Conservation (phyloP, 192 early-diverging fungal species). For the Mortierella antarctica region DNA sequence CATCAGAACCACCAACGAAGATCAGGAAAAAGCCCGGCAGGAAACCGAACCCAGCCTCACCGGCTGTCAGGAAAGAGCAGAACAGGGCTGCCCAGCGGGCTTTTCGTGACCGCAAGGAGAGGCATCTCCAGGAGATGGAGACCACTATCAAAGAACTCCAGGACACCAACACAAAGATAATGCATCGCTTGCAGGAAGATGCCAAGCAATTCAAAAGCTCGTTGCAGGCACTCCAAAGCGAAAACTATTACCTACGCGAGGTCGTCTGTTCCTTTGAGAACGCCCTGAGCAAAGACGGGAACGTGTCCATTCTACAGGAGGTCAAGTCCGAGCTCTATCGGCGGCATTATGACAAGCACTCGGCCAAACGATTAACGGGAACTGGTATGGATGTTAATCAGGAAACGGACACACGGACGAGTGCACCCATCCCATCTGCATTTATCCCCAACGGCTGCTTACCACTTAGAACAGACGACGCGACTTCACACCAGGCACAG, state of each 20-base stretch:
- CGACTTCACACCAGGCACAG: not conserved
- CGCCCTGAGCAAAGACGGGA: slow-evolving; percentile 34
- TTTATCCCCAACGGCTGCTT: slow-evolving; percentile 10
- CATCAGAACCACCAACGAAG: slow-evolving; percentile 45
- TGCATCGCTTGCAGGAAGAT: slow-evolving; percentile 39
- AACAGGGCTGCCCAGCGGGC: slow-evolving; percentile 91
- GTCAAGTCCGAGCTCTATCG: slow-evolving; percentile 49
- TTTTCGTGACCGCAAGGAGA: slow-evolving; percentile 87
- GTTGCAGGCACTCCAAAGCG: slow-evolving; percentile 49
- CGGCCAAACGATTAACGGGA: slow-evolving; percentile 7
- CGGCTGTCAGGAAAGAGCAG: slow-evolving; percentile 74
- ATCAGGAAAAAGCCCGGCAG: slow-evolving; percentile 65
- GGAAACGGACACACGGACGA: not conserved
- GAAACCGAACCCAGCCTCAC: slow-evolving; percentile 68
- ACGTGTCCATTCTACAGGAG: slow-evolving; percentile 31
- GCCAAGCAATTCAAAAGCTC: slow-evolving; percentile 26
- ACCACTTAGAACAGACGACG: not conserved
- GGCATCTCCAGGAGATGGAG: slow-evolving; percentile 80
- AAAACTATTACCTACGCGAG: slow-evolving; percentile 59
- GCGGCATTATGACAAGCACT: slow-evolving; percentile 46
- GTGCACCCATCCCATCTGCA: slow-evolving; percentile 3
- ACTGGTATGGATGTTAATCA: not conserved
- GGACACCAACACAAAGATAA: slow-evolving; percentile 61
- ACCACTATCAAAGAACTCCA: slow-evolving; percentile 71
- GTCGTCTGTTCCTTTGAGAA: slow-evolving; percentile 58